Conservation (phyloP, 2,329 filamentous ascomycete species). For the Botrytis fabae region DNA sequence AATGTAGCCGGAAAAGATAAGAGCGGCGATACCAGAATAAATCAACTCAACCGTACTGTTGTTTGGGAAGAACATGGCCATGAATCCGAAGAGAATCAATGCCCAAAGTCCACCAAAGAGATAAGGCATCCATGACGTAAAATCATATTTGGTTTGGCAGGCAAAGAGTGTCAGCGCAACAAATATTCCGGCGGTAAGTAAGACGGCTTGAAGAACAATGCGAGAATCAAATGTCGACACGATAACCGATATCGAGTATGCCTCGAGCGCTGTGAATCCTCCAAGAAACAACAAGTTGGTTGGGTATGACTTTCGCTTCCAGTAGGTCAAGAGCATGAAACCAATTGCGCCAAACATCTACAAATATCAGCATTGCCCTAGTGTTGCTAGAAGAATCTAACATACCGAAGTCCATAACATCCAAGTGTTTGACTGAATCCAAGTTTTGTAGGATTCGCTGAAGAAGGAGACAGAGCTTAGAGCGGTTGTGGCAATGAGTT, state of each 20-base stretch:
- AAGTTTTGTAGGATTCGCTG: conserved; percentile 72
- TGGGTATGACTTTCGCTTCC: conserved; percentile 94
- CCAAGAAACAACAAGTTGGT: conserved; percentile 91
- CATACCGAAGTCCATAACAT: conserved; percentile 80
- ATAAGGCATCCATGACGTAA: conserved; percentile 95
- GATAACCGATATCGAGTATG: conserved; percentile 89
- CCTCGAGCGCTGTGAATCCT: conserved; percentile 87
- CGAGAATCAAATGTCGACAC: conserved; percentile 83
- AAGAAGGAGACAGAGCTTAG: conserved; percentile 86
- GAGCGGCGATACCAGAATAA: conserved; percentile 77
- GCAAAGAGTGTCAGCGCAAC: conserved; percentile 82
- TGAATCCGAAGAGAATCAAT: conserved; percentile 88
- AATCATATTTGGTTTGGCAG: conserved; percentile 97
- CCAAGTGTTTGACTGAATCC: conserved; percentile 83
- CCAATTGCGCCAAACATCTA: conserved; percentile 76
- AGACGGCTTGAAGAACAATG: conserved; percentile 85
- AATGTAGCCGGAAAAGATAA: conserved; percentile 94
- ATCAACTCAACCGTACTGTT: conserved; percentile 79
- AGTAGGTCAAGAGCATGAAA: conserved; percentile 86
- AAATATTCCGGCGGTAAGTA: conserved; percentile 84
- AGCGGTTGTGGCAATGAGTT: conserved; percentile 80
- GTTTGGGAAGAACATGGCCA: conserved; percentile 84
- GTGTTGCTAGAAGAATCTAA: conserved; percentile 27
- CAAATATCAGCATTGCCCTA: conserved; percentile 26
- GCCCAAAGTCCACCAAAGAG: conserved; percentile 90